Percentiles rank a stretch among this genome's conserved stretches.
These are phyloP conservation scores for Tricholoma furcatifolium DNA, from an alignment of 768 basidiomycete genomes.

Conservation along the genomic window DNA sequence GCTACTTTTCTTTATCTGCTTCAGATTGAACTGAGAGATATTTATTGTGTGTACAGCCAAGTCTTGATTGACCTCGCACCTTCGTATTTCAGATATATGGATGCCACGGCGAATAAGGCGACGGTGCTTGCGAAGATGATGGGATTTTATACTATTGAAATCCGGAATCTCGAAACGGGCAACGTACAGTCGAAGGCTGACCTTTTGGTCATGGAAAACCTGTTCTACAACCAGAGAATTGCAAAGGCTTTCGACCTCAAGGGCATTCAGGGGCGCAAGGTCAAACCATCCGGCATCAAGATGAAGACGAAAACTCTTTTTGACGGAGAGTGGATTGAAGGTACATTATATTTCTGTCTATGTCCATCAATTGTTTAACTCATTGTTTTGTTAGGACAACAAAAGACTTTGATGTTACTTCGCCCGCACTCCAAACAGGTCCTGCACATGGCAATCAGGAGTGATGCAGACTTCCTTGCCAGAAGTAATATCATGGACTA, in stretches of 20 bases:
- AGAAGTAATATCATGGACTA: constrained; percentile 87
- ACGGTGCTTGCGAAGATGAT: constrained; percentile 77
- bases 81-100: constrained; percentile 78
- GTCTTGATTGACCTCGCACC: constrained; percentile 76
- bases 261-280: constrained; percentile 76
- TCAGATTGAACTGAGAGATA: background rate
- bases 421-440: constrained; percentile 74
- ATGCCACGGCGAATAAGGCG: constrained; percentile 60
- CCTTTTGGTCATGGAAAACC: constrained; percentile 82
- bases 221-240: constrained; percentile 71
- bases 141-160: constrained; percentile 79
- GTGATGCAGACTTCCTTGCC: constrained; percentile 73
- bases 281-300: constrained; percentile 44
- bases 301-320: constrained; percentile 58
- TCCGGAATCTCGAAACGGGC: constrained; percentile 71
- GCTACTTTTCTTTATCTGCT: constrained; percentile 3
- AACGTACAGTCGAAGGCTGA: constrained; percentile 66
- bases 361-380: background rate
- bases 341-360: constrained; percentile 26
- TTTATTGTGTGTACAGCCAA: constrained; percentile 53
- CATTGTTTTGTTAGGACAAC: constrained; percentile 47
- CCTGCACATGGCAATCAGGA: constrained; percentile 63
- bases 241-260: constrained; percentile 78
- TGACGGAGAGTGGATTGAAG: constrained; percentile 86
- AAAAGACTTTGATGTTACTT: constrained; percentile 60